phyloP scores from a whole-genome alignment of 257 asterid genomes.

The Ajuga chamaepitys region DNA sequence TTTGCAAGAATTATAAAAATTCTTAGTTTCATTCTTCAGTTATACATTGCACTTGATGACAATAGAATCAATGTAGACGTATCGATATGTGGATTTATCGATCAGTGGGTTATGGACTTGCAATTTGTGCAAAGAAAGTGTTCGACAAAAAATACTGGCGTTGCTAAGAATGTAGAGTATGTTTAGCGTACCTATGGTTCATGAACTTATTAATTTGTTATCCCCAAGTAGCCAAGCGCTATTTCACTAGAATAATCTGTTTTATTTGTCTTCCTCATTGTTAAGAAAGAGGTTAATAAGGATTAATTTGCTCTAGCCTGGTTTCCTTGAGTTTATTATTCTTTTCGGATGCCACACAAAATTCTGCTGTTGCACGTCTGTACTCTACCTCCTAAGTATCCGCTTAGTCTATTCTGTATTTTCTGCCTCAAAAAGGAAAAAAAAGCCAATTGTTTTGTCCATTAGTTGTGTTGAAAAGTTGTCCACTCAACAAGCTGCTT shows the following conservation, averaged over 20 bases:
- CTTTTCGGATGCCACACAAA: not conserved
- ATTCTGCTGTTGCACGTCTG: not conserved
- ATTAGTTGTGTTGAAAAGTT: not conserved
- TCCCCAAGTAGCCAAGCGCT: not conserved
- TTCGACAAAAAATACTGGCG: not conserved
- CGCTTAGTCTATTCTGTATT: too few species aligned
- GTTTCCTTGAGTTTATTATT: not conserved
- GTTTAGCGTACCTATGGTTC: not conserved
- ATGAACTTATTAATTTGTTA: not conserved
- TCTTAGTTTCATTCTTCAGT: conserved; percentile 3
- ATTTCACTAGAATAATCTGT: not conserved
- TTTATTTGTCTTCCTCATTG: not conserved
- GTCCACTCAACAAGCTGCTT: not conserved
- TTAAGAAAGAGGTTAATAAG: not conserved
- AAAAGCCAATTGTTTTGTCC: not conserved
- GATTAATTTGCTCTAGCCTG: not conserved
- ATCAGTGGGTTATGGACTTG: not conserved
- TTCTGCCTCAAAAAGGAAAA: not conserved
- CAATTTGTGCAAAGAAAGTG: conserved; percentile 3
- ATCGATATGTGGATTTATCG: too few species aligned
- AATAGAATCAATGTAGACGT: too few species aligned
- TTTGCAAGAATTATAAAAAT: not conserved
- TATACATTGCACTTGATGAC: not conserved
- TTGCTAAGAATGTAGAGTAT: not conserved
- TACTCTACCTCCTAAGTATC: not conserved